Evolutionary conservation across 176 grass and related monocot species (phyloP).

Genomic region (Zoysia pacifica): DNA sequence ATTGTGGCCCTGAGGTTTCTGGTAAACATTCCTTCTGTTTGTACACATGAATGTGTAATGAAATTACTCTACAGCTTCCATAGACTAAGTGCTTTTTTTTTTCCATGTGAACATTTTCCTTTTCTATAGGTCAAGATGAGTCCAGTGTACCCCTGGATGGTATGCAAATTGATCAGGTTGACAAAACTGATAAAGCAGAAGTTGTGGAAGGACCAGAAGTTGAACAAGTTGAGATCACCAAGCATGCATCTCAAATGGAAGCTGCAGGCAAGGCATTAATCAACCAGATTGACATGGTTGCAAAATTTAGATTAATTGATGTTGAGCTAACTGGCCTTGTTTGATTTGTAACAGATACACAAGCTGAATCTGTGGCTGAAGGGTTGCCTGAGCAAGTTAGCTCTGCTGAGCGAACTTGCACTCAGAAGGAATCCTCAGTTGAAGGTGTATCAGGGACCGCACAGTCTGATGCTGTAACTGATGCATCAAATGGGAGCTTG

Average conservation of each 20-base stretch:
- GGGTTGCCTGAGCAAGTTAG: slow-evolving; percentile 24
- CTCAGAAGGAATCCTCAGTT: not conserved
- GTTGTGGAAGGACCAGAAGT: not conserved
- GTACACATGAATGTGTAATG: not conserved
- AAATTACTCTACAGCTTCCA: slow-evolving; percentile 8
- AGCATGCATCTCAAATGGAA: slow-evolving; percentile 37
- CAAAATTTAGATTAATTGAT: slow-evolving; percentile 34
- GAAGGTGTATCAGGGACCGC: not conserved
- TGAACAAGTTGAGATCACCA: slow-evolving; percentile 27
- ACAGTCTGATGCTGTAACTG: slow-evolving; percentile 23
- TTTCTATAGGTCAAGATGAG: slow-evolving; percentile 42
- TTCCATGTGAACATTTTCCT: slow-evolving; percentile 18
- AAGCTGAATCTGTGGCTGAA: slow-evolving; percentile 30
- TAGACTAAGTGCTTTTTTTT: slow-evolving; percentile 28
- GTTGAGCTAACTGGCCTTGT: slow-evolving; percentile 4
- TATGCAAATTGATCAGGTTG: slow-evolving; percentile 35
- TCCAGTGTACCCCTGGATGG: slow-evolving; percentile 24
- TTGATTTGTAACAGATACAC: slow-evolving; percentile 9
- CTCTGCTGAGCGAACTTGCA: slow-evolving; percentile 7
- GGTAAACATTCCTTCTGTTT: slow-evolving; percentile 39
- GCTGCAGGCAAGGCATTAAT: slow-evolving; percentile 21
- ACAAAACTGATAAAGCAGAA: slow-evolving; percentile 39
- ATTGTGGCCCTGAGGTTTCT: slow-evolving; percentile 34
- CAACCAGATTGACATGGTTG: slow-evolving; percentile 19
- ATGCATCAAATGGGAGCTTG: slow-evolving; percentile 4